Evolutionary conservation across 805 yeast species (phyloP), one percentile per base, ranked within the genome.

Genomic region (Candida corydali): DNA sequence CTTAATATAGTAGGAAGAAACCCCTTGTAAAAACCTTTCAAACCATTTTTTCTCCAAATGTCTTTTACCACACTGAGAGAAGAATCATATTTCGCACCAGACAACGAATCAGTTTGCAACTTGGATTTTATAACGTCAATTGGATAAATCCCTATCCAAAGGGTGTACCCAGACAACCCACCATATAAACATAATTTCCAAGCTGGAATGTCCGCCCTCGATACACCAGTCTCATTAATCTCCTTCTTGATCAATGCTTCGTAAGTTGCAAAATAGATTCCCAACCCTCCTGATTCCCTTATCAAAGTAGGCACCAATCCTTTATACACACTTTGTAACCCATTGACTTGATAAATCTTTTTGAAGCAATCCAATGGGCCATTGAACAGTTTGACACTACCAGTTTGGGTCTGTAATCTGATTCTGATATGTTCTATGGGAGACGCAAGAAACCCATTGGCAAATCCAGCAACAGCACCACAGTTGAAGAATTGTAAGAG

Each of bases 371-470:
- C 91, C 10, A 82, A 47, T 5, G 96, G 96, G 1, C 96, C 96
- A 27, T 68, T 55, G 41, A 77, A 81, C 24, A 54, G 53, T 44
- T 68, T 69, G n/a, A 67, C 67, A 6, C 64, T 46, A 0, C 70
- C 66, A 8, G 86, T 81, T 59, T 86, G 95, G 3, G 96, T 87
- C 61, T 93, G 99, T 45, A 94, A 73, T 47, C 97, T 75, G 49
- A 93, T 89, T 67, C 99, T 81, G 41, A 93, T 75, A 55, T 88
- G 98, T 59, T 93, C 98, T 45, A 93, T 91, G 3, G 98, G 98
- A 10, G 91, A 74, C 0, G 97, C 95, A 46, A 91, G 57, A 36
- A 89, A 75, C 1, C 95, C 84, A 64, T 89, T 91, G 20, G 95
- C 88, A 36, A 87, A 60, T 17, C 98, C 98, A 25, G 95, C 96